A percentile compares a stretch with the other conserved stretches of the same genome.
phyloP scores from a whole-genome alignment of 768 basidiomycete genomes.

The Lenzites betulinus region DNA sequence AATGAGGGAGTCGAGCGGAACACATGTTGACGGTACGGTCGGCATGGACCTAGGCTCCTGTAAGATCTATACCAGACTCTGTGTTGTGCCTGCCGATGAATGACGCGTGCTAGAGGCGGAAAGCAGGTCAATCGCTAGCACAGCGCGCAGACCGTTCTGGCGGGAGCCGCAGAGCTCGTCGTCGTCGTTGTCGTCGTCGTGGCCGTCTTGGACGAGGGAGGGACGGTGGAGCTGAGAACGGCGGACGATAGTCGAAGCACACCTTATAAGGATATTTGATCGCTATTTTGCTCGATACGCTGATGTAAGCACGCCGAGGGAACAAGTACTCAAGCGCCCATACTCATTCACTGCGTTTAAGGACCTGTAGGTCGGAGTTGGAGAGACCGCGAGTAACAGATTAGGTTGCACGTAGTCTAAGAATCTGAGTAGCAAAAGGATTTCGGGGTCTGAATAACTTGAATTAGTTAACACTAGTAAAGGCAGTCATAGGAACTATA shows the following conservation, averaged over 20 bases:
- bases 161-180: background rate
- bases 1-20: conserved; percentile 8
- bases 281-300: background rate
- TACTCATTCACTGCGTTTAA: no score
- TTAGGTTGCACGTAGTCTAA: no score
- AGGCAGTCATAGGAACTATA: no score
- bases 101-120: background rate
- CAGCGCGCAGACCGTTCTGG: background rate
- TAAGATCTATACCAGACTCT: background rate
- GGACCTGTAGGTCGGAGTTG: no score
- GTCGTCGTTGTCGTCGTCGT: conserved; percentile 7
- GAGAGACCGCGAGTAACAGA: no score
- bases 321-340: no score
- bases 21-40: conserved; percentile 27
- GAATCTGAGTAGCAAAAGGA: no score
- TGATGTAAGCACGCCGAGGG: no score
- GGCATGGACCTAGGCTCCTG: conserved; percentile 23
- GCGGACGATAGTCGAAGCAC: background rate
- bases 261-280: conserved; percentile 9
- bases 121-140: background rate
- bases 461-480: no score
- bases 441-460: no score
- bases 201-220: background rate
- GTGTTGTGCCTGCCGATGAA: background rate
- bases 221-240: background rate